These are phyloP conservation scores for Pseudonitzschia multiseries DNA, from an alignment of 108 stramenopile genomes.

Conservation along the genomic window DNA sequence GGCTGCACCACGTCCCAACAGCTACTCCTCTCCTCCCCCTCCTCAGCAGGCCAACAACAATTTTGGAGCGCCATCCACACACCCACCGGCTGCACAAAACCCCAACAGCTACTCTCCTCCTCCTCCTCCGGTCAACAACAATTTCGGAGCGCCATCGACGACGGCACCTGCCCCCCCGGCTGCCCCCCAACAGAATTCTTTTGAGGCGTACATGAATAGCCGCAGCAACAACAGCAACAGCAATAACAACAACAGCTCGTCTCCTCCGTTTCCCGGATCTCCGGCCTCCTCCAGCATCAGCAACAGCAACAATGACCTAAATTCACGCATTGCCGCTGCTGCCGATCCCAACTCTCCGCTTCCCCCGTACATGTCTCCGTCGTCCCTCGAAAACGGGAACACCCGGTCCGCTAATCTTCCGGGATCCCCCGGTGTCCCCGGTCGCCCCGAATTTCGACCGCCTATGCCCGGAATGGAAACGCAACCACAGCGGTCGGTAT, in stretches of 20 bases:
- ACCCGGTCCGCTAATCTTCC: constrained; percentile 4
- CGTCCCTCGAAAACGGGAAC: not conserved
- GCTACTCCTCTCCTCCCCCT: too few species aligned
- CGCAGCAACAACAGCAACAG: not conserved
- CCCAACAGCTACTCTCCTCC: not conserved
- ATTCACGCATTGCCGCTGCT: not conserved
- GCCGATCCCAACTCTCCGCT: constrained; percentile 1
- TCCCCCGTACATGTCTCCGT: constrained; percentile 11
- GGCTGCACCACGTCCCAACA: not conserved
- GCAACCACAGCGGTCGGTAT: not conserved
- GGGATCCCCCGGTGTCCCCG: not conserved
- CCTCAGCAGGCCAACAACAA: not conserved
- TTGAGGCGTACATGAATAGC: constrained; percentile 8
- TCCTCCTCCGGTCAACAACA: not conserved
- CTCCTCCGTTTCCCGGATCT: not conserved
- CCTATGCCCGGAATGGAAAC: constrained; percentile 5
- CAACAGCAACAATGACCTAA: not conserved
- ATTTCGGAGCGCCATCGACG: constrained; percentile 3
- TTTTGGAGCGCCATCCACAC: not conserved
- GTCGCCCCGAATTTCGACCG: constrained; percentile 3
- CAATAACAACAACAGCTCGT: not conserved
- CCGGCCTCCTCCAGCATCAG: not conserved
- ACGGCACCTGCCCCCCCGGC: not conserved
- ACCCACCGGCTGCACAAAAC: too few species aligned
- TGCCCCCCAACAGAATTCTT: constrained; percentile 7